A percentile compares a stretch with the other conserved stretches of the same genome.
Evolutionary conservation across 2,329 filamentous ascomycete species (phyloP).

Genomic region (Pyricularia sp.): DNA sequence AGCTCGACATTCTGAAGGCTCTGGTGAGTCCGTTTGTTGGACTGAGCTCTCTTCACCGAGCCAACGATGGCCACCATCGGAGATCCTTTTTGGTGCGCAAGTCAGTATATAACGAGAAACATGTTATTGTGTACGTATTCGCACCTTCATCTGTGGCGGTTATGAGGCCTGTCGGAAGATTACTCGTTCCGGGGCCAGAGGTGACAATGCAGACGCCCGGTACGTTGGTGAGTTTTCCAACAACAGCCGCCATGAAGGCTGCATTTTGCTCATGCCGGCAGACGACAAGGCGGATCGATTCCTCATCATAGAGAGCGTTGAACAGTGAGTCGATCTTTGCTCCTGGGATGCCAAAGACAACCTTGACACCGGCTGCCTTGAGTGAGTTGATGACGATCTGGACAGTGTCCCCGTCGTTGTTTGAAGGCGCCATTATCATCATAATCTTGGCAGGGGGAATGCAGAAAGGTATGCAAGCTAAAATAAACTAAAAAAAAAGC

Average conservation of each 20-base stretch:
- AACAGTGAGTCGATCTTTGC: conserved; percentile 38
- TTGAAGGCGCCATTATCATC: background rate
- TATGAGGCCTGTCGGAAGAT: conserved; percentile 34
- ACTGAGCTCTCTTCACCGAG: conserved; percentile 31
- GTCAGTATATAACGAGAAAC: background rate
- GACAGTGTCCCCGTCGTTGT: conserved; percentile 14
- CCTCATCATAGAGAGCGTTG: conserved; percentile 33
- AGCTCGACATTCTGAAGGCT: conserved; percentile 33
- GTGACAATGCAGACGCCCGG: conserved; percentile 37
- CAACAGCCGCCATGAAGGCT: conserved; percentile 37
- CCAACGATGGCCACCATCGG: conserved; percentile 39
- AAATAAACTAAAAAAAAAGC: too few relatives aligned
- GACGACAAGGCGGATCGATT: conserved; percentile 34
- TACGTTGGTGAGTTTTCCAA: conserved; percentile 33
- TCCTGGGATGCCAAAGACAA: conserved; percentile 38
- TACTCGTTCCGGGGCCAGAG: conserved; percentile 35
- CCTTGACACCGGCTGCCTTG: conserved; percentile 28
- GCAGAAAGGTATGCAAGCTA: background rate
- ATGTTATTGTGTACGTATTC: background rate
- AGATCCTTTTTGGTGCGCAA: conserved; percentile 11
- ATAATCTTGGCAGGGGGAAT: background rate
- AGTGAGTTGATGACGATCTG: conserved; percentile 20
- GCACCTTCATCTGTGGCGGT: conserved; percentile 35
- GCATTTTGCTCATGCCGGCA: conserved; percentile 40
- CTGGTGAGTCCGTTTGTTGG: conserved; percentile 36